Base-by-base conservation (phyloP, 2,329 filamentous ascomycete species). In the Stachybotrys elegans region DNA sequence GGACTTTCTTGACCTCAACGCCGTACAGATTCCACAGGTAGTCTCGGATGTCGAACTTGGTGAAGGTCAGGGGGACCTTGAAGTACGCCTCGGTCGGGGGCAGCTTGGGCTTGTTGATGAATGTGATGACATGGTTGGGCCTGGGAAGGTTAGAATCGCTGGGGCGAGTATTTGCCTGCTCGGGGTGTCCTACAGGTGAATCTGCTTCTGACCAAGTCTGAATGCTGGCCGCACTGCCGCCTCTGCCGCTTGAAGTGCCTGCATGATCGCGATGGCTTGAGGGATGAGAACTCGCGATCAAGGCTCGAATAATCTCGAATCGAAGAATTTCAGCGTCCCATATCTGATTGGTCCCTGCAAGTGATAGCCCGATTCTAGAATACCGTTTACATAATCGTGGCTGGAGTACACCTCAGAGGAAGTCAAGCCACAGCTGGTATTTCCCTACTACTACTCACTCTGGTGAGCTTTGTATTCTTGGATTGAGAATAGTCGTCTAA, bases 11-110 rank as follows among this genome's bases (percentile, higher is more conserved):
- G 43, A 84, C 80, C 51, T 83, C 77, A 49, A 97, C 83, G 48
- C 78, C 76, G 75, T 98, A 98, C 35, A 79, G 79, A 65, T 95
- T 83, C 71, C 81, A 87, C 49, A 98, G 84, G 72, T 97, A 98
- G 72, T 96, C 91, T 66, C 90, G 88, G 34, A 98, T 72, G 65
- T 98, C 93, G 67, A 97, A 84, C 71, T 98, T 98, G 75, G 89
- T 95, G 75, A 96, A 90, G 57, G 80, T 83, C 56, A 97, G 78
- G 11, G 93, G 93, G 23, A 96, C 92, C 58, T 84, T 77, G 79
- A 98, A 98, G 57, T 83, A 85, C 51, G 92, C 93, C 63, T 88
- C 89, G 63, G 83, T 85, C 17, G 91, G 82, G 7, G 88, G 84
- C 43, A 87, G 78, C 53, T 79, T 75, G 22, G 81, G 79, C 46